phyloP scores from a whole-genome alignment of 495 filamentous ascomycete genomes.

The Penicillium verhagenii region DNA sequence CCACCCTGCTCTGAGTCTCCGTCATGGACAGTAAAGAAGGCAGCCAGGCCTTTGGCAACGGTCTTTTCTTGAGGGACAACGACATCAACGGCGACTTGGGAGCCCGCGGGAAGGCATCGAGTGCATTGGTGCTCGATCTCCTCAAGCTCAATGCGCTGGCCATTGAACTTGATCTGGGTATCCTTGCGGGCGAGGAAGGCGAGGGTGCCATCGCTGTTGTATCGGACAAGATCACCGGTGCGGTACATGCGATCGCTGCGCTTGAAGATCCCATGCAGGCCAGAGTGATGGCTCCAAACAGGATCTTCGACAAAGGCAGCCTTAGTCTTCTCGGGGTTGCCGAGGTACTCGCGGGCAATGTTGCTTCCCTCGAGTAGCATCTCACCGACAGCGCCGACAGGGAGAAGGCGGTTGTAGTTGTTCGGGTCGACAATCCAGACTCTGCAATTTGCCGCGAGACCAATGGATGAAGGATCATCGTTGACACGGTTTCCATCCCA shows the following conservation, averaged over 20 bases:
- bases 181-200: slow-evolving; percentile 58
- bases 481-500: slow-evolving; percentile 43
- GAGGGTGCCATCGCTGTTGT: slow-evolving; percentile 53
- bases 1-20: slow-evolving; percentile 17
- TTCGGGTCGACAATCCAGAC: slow-evolving; percentile 61
- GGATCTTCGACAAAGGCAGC: slow-evolving; percentile 58
- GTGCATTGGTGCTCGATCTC: slow-evolving; percentile 62
- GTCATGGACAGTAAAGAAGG: slow-evolving; percentile 40
- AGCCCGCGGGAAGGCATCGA: slow-evolving; percentile 27
- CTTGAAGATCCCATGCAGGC: slow-evolving; percentile 24
- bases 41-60: slow-evolving; percentile 39
- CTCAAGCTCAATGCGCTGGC: slow-evolving; percentile 63
- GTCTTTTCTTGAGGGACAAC: slow-evolving; percentile 35
- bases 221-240: slow-evolving; percentile 53
- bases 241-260: slow-evolving; percentile 42
- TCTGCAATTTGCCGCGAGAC: slow-evolving; percentile 36
- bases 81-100: slow-evolving; percentile 44
- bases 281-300: slow-evolving; percentile 38
- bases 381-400: slow-evolving; percentile 63
- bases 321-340: slow-evolving; percentile 53
- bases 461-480: slow-evolving; percentile 40
- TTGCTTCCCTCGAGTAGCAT: slow-evolving; percentile 63
- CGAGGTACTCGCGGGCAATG: slow-evolving; percentile 58
- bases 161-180: slow-evolving; percentile 64
- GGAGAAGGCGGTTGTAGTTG: slow-evolving; percentile 55